These are phyloP conservation scores for Lactarius tabidus DNA, from an alignment of 768 basidiomycete species.

Conservation along the genomic window DNA sequence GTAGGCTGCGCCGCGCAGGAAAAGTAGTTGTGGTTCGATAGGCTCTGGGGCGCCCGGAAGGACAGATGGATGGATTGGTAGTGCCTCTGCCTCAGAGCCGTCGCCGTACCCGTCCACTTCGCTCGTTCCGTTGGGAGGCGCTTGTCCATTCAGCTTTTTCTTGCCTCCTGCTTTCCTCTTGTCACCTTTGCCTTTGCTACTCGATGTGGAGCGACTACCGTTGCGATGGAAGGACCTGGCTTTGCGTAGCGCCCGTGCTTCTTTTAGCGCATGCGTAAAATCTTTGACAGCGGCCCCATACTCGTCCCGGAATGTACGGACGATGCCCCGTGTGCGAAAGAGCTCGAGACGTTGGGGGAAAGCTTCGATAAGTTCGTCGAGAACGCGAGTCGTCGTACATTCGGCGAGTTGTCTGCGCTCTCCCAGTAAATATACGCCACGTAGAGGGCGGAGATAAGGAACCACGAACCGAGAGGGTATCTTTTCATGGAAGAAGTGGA, in stretches of 20 bases:
- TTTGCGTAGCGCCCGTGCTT: constrained; percentile 68
- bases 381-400: constrained; percentile 69
- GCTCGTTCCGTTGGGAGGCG: constrained; percentile 64
- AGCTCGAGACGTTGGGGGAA: constrained; percentile 80
- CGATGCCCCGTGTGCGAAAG: constrained; percentile 85
- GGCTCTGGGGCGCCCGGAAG: constrained; percentile 80
- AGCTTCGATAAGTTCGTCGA: constrained; percentile 73
- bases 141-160: constrained; percentile 53
- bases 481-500: constrained; percentile 93
- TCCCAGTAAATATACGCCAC: constrained; percentile 22
- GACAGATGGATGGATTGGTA: constrained; percentile 65
- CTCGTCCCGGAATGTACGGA: constrained; percentile 85
- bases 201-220: constrained; percentile 37
- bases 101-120: constrained; percentile 43
- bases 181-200: constrained; percentile 49
- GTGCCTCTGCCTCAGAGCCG: constrained; percentile 46
- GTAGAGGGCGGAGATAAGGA: constrained; percentile 9
- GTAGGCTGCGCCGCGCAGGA: constrained; percentile 79
- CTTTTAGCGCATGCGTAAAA: constrained; percentile 76
- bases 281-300: constrained; percentile 70
- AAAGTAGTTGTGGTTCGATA: constrained; percentile 79
- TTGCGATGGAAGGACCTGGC: constrained; percentile 52
- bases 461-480: constrained; percentile 80
- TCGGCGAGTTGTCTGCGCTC: constrained; percentile 72
- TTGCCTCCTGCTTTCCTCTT: constrained; percentile 45